These are phyloP conservation scores for Nemania sp. DNA, from an alignment of 2,329 filamentous ascomycete species.

Conservation along the genomic window DNA sequence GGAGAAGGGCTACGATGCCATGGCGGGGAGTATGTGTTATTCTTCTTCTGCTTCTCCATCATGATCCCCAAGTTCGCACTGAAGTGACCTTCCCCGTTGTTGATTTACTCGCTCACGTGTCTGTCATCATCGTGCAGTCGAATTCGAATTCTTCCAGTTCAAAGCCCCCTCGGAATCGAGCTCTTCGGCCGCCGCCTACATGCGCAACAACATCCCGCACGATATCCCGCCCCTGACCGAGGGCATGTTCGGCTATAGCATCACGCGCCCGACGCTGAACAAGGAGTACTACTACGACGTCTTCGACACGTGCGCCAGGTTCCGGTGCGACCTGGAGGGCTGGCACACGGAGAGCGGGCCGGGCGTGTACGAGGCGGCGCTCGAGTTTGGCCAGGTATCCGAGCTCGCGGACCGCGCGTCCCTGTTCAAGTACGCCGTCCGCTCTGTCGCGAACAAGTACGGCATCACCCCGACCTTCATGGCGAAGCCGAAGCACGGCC, in stretches of 20 bases:
- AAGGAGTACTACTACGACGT: conserved; percentile 85
- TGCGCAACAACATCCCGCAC: conserved; percentile 67
- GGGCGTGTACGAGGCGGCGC: conserved; percentile 90
- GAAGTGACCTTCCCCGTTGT: background rate
- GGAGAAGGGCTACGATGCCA: conserved; percentile 67
- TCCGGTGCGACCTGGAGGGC: conserved; percentile 74
- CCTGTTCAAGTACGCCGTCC: conserved; percentile 93
- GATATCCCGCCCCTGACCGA: conserved; percentile 72
- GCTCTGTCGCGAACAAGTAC: conserved; percentile 82
- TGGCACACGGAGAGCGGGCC: conserved; percentile 86
- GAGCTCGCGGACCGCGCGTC: conserved; percentile 91
- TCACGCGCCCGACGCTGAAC: conserved; percentile 76
- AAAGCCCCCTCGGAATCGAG: conserved; percentile 43
- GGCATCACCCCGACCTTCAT: conserved; percentile 98
- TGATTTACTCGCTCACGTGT: too few relatives aligned
- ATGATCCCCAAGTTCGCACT: background rate
- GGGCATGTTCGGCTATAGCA: conserved; percentile 83
- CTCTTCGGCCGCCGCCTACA: conserved; percentile 66
- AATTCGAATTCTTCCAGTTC: conserved; percentile 71
- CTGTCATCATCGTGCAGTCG: conserved; percentile 64
- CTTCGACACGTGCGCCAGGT: conserved; percentile 70
- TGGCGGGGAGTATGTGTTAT: conserved; percentile 75
- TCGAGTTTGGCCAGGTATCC: conserved; percentile 86
- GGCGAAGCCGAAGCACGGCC: conserved; percentile 90
- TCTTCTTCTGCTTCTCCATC: too few relatives aligned